phyloP scores from a whole-genome alignment of 2,329 filamentous ascomycete species.

The Penicillium fuscoglaucum region DNA sequence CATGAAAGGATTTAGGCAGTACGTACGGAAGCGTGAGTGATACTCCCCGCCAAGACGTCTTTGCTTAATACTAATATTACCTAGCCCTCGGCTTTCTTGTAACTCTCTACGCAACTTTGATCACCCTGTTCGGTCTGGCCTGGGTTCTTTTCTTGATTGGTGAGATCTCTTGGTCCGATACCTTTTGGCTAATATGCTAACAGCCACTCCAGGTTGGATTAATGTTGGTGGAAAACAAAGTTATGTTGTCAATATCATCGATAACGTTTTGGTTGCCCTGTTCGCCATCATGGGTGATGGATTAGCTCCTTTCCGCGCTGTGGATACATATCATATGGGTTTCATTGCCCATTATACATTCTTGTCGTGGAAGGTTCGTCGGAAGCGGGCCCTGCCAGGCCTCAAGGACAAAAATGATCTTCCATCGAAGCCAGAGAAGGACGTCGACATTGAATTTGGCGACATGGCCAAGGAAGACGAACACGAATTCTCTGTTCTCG shows the following conservation, averaged over 20 bases:
- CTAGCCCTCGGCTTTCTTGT: slow-evolving; percentile 76
- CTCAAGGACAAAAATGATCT: slow-evolving; percentile 70
- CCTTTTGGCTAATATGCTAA: slow-evolving; percentile 6
- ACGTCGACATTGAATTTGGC: slow-evolving; percentile 48
- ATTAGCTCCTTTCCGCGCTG: slow-evolving; percentile 69
- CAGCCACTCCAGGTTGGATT: slow-evolving; percentile 63
- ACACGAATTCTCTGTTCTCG: slow-evolving; percentile 63
- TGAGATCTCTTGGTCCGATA: slow-evolving; percentile 24
- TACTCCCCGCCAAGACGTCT: not conserved
- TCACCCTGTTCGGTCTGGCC: slow-evolving; percentile 79
- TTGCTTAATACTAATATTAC: not conserved
- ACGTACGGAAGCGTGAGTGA: slow-evolving; percentile 65
- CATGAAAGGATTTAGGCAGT: slow-evolving; percentile 79
- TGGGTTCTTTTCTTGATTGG: slow-evolving; percentile 92
- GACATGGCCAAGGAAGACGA: slow-evolving; percentile 48
- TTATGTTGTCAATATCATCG: slow-evolving; percentile 69
- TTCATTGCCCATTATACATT: slow-evolving; percentile 74
- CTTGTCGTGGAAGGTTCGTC: slow-evolving; percentile 64
- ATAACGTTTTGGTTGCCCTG: slow-evolving; percentile 68
- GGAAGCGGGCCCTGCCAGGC: slow-evolving; percentile 61
- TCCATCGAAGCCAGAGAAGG: slow-evolving; percentile 49
- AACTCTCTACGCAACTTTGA: slow-evolving; percentile 77
- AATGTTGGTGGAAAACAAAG: slow-evolving; percentile 72
- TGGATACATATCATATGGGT: slow-evolving; percentile 87
- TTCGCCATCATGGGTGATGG: slow-evolving; percentile 72